Evolutionary conservation across 345 rosid genomes (phyloP).

Genomic region (Eutrema yunnanense): DNA sequence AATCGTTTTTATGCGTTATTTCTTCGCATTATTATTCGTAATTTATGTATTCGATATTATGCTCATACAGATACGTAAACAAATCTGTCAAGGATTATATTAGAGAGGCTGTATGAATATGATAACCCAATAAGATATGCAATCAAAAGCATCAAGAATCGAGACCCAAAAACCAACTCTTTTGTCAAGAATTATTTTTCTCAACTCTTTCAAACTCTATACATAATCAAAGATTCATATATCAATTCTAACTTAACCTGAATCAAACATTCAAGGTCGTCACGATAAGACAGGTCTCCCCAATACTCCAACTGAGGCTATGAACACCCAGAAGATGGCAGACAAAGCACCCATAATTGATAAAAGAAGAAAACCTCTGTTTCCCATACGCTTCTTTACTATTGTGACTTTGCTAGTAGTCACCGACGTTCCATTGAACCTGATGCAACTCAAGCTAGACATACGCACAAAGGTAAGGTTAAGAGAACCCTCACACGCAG

Average conservation of each 20-base stretch:
- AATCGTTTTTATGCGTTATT: too few relatives aligned
- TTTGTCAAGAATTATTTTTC: neutral
- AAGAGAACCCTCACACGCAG: conserved; percentile 70
- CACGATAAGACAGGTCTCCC: conserved; percentile 22
- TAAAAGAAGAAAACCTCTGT: conserved; percentile 42
- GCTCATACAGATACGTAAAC: too few relatives aligned
- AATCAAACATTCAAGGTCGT: neutral
- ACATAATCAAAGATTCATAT: conserved; percentile 2
- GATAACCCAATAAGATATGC: neutral
- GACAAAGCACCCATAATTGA: conserved; percentile 55
- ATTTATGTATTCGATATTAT: too few relatives aligned
- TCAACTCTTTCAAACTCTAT: conserved; percentile 5
- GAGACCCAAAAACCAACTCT: neutral
- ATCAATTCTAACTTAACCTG: neutral
- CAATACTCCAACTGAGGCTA: conserved; percentile 39
- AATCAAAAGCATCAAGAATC: neutral
- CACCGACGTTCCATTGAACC: conserved; percentile 32
- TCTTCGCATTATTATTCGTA: too few relatives aligned
- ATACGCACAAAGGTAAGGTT: conserved; percentile 72
- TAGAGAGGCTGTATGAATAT: neutral
- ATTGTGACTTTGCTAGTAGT: conserved; percentile 15
- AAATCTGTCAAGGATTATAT: too few relatives aligned
- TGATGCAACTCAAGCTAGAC: conserved; percentile 75
- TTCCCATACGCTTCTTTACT: conserved; percentile 36
- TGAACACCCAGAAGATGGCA: conserved; percentile 58